Evolutionary conservation across 495 filamentous ascomycete species (phyloP).

Genomic region (Aspergillus coremiiformis): DNA sequence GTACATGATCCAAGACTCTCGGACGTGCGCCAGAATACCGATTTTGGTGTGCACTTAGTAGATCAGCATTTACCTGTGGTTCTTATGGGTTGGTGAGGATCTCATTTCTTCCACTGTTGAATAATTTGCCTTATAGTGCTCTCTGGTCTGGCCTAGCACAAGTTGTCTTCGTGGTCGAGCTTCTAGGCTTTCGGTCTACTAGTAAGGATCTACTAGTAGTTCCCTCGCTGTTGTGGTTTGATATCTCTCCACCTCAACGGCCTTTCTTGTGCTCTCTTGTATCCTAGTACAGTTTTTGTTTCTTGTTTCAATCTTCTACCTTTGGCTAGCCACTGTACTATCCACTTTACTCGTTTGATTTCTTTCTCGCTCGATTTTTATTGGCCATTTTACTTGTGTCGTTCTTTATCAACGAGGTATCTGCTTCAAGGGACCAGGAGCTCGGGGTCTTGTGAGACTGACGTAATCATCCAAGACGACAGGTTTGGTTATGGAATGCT

Average conservation of each 20-base stretch:
- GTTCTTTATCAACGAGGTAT: not conserved
- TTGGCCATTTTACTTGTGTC: not conserved
- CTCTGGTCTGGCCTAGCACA: not conserved
- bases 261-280: not conserved
- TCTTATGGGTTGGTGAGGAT: not conserved
- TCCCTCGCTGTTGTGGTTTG: not conserved
- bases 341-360: not conserved
- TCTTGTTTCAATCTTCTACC: not conserved
- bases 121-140: constrained; percentile 4
- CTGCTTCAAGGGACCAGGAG: not conserved
- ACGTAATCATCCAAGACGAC: not conserved
- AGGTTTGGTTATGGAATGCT: constrained; percentile 20
- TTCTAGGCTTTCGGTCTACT: not conserved
- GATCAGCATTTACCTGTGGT: constrained; percentile 2
- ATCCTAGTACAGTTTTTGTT: not conserved
- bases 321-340: not conserved
- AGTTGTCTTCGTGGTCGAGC: not conserved
- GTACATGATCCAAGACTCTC: constrained; percentile 15
- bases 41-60: constrained; percentile 9
- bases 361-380: not conserved
- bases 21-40: constrained; percentile 9
- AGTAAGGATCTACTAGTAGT: not conserved
- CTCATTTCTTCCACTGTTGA: not conserved
- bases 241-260: not conserved
- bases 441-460: not conserved